Conservation (phyloP, 139 green algal genomes). For the Penium margaritaceum region DNA sequence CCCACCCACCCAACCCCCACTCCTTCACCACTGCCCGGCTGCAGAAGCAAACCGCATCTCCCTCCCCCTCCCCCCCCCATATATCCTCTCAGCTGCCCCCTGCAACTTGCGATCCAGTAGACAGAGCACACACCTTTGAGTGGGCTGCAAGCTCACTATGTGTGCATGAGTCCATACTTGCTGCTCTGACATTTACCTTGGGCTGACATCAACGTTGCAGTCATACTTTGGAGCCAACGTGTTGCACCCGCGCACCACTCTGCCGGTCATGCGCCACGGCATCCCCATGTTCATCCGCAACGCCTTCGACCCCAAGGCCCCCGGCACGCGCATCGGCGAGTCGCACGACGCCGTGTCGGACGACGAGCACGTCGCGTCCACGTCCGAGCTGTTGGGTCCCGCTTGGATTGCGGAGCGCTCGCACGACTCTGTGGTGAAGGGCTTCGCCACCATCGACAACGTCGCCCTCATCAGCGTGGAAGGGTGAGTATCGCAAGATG, state of each 20-base stretch:
- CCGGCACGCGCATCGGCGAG: slow-evolving; percentile 54
- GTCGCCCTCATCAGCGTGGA: slow-evolving; percentile 89
- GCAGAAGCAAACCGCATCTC: no score
- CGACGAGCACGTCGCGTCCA: not conserved
- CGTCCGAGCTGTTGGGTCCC: not conserved
- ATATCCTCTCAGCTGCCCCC: no score
- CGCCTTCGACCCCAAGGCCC: slow-evolving; percentile 81
- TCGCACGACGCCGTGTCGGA: slow-evolving; percentile 2
- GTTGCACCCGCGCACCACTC: slow-evolving; percentile 90
- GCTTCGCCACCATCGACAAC: slow-evolving; percentile 93
- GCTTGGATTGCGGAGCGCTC: no score
- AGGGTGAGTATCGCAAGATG: slow-evolving; percentile 41
- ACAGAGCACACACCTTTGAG: no score
- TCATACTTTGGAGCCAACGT: slow-evolving; percentile 96
- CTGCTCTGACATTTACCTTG: no score
- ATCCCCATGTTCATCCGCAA: slow-evolving; percentile 93
- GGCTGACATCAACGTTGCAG: not conserved
- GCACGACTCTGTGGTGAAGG: slow-evolving; percentile 66
- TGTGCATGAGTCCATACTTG: no score
- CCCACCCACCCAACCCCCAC: no score
- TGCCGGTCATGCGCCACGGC: slow-evolving; percentile 85
- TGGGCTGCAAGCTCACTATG: no score
- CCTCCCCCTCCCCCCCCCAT: no score
- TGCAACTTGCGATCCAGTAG: no score
- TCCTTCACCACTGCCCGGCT: no score